A percentile compares a stretch with the other conserved stretches of the same genome.
Conservation (phyloP, 768 basidiomycete genomes). For the Phaffia tasmanica region DNA sequence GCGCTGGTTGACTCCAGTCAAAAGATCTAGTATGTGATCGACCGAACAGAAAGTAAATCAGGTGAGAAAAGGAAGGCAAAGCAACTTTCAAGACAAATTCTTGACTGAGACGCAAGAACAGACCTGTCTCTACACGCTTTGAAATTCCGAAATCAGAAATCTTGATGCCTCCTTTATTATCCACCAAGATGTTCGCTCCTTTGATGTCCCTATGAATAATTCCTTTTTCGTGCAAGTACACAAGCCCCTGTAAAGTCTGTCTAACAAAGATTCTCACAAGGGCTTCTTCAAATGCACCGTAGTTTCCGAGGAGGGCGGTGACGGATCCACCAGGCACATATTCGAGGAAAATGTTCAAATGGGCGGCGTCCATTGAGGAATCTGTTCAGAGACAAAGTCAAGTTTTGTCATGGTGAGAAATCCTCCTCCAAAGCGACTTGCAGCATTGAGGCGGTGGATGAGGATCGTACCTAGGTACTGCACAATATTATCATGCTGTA, state of each 20-base stretch:
- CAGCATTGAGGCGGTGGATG: background rate
- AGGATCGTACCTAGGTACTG: constrained; percentile 66
- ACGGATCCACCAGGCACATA: constrained; percentile 95
- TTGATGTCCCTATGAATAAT: constrained; percentile 99
- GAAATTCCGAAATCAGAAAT: constrained; percentile 96
- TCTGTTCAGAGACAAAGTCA: constrained; percentile 44
- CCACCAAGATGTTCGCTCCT: constrained; percentile 94
- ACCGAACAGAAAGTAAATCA: background rate
- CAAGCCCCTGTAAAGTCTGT: constrained; percentile 77
- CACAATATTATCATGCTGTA: constrained; percentile 30
- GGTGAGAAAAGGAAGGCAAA: background rate
- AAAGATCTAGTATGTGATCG: constrained; percentile 32
- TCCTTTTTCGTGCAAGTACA: constrained; percentile 81
- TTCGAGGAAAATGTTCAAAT: constrained; percentile 90
- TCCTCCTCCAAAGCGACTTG: background rate
- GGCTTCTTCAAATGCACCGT: constrained; percentile 87
- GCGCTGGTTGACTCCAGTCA: constrained; percentile 56
- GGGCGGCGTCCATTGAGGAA: constrained; percentile 81
- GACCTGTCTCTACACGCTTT: constrained; percentile 93
- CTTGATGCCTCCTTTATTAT: constrained; percentile 95
- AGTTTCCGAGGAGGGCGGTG: constrained; percentile 72
- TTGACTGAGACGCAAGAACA: constrained; percentile 39
- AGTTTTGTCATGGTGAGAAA: background rate
- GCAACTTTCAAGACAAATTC: background rate
- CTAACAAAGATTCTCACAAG: constrained; percentile 85